These are phyloP conservation scores for Xylariaceae sp. DNA, from an alignment of 2,329 filamentous ascomycete species.

Conservation along the genomic window DNA sequence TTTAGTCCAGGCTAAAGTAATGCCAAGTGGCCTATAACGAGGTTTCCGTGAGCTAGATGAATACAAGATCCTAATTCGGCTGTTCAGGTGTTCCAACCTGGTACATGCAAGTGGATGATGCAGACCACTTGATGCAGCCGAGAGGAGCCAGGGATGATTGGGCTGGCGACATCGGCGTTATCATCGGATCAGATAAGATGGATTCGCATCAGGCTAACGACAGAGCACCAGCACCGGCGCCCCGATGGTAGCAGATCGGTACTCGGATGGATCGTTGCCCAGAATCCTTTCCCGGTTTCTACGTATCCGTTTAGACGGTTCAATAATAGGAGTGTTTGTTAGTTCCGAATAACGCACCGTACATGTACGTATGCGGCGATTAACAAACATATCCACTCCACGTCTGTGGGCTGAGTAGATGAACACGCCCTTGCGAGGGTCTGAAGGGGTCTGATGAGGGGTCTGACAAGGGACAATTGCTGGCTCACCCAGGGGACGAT, in stretches of 20 bases:
- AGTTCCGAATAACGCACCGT: not conserved
- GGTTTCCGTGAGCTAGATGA: not conserved
- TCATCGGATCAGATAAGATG: conserved; percentile 60
- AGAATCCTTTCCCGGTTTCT: too few relatives aligned
- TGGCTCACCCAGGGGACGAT: too few relatives aligned
- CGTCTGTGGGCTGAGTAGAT: too few relatives aligned
- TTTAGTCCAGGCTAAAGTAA: not conserved
- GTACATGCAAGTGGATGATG: conserved; percentile 19
- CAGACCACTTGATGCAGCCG: conserved; percentile 20
- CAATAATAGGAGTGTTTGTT: not conserved
- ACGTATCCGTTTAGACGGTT: too few relatives aligned
- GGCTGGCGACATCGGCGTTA: conserved; percentile 50
- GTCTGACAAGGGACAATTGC: too few relatives aligned
- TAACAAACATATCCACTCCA: too few relatives aligned
- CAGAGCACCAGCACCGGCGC: conserved; percentile 9
- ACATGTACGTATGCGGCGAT: too few relatives aligned
- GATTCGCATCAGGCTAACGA: conserved; percentile 31
- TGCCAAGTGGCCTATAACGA: not conserved
- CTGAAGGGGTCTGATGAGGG: too few relatives aligned
- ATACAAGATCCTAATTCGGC: conserved; percentile 5
- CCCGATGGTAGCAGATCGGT: conserved; percentile 18
- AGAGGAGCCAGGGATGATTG: conserved; percentile 26
- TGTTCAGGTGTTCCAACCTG: conserved; percentile 2
- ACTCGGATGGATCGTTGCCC: not conserved
- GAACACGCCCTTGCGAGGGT: too few relatives aligned